Evolutionary conservation across 176 grass and related monocot genomes (phyloP), one percentile per base, ranked within the genome.

Genomic region (Rhynchospora pubera): DNA sequence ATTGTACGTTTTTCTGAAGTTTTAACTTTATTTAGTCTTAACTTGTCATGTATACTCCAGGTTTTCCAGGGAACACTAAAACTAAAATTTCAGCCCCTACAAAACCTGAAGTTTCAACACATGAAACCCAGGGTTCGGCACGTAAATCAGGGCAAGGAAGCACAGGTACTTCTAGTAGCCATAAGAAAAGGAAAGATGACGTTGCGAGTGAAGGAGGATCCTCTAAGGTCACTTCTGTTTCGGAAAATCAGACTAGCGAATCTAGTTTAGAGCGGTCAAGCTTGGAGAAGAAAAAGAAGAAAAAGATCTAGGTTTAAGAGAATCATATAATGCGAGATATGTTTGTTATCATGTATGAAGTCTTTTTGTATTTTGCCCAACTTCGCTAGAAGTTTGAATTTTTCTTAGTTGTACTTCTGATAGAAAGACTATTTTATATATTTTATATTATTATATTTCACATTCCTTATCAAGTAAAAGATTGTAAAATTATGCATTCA

Each of bases 51-150:
- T 34, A 0, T 12, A 32, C 55, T 77, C 72, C 50, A 77, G 72
- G 23, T 77, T 56, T 55, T 46, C 28, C 23, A 21, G 48, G 72
- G 23, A 76, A 76, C 1, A 53, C 48, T 55, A 77, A 77, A 53
- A 9, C 72, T 18, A 77, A 55, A 28, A 55, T 16, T 55, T 76
- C 72, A 55, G 28, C 72, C 47, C 72, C 72, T 76, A 76, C 72
- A 53, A 76, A 77, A 56, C 55, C 50, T 16, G 72, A 77, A 18
- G 48, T 18, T 56, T 77, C 72, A 16, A 77, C 72, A 6, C 72
- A 55, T 32, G 72, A 76, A 76, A 55, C 72, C 72, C 22, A 55
- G 72, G 72, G 22, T 30, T 76, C 72, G 53, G 72, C 48, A 32
- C 72, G 1, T 76, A 53, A 76, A 22, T 55, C 22, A 3, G 72